Base-by-base conservation (phyloP, 2,329 filamentous ascomycete species). In the Fusarium pseudocircinatum region DNA sequence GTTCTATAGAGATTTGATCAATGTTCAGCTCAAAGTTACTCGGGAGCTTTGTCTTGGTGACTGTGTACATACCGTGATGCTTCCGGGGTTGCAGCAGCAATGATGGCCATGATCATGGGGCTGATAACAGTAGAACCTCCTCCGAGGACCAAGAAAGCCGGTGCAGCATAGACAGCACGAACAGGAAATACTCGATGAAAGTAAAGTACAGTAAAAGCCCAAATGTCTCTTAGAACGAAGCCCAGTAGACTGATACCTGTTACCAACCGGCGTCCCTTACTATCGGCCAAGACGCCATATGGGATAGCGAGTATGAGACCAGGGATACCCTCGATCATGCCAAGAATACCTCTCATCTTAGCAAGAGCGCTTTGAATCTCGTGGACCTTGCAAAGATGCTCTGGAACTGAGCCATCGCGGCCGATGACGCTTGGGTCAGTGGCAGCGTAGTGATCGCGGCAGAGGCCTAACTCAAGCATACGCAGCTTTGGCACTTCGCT, bases 41-140 rank as follows among this genome's bases (percentile, higher is more conserved):
- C 36, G 2, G 10, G 20, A 37, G 36, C 36, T 1, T 37, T 37
- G 18, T 20, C 2, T 4, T 12, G 20, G 36, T 20, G 18, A 20
- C 2, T 6, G 18, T 53, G 2, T 10, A 42, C 47, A 24, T 26
- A 60, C 58, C 58, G 3, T 15, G 58, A 60, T 7, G 2, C 58
- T 26, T 60, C 58, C 22, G 46, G 58, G 1, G 24, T 12, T 2
- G 58, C 58, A 54, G 58, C 58, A 15, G 58, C 58, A 54, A 60
- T 54, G 15, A 60, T 60, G 11, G 58, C 58, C 58, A 60, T 54
- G 15, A 60, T 60, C 47, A 60, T 60, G 2, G 58, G 58, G 28
- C 58, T 54, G 37, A 54, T 60, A 2, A 60, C 47, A 30, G 58
- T 60, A n/a, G 58, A 54, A 2, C 58, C 58, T 22, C 58, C 58